These are phyloP conservation scores for Rhodotorula babjevae DNA, from an alignment of 768 basidiomycete species.

Conservation along the genomic window DNA sequence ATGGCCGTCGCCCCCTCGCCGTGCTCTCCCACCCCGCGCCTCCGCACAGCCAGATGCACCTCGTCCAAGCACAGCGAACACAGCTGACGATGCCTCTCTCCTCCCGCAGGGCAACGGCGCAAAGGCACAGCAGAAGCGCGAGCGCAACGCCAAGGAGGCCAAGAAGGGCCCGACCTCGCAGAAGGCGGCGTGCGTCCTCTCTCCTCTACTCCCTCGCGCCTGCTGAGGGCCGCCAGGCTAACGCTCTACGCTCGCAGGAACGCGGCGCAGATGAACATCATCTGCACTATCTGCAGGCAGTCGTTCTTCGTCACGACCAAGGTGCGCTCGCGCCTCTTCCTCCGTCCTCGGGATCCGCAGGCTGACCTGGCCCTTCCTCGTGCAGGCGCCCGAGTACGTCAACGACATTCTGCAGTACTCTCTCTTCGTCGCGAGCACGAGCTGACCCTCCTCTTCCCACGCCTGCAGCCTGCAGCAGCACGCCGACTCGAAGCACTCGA, in stretches of 20 bases:
- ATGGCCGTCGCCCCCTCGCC: no score
- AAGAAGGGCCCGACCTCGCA: conserved; percentile 31
- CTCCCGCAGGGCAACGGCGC: conserved; percentile 30
- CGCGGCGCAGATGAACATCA: conserved; percentile 20
- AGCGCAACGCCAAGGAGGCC: conserved; percentile 12
- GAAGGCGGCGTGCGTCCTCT: conserved; percentile 11
- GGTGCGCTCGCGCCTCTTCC: not conserved
- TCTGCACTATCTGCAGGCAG: conserved; percentile 29
- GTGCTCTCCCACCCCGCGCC: no score
- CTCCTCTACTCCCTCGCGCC: not conserved
- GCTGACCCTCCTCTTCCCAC: not conserved
- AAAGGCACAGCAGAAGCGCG: conserved; percentile 27
- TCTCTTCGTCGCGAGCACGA: not conserved
- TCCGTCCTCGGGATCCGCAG: not conserved
- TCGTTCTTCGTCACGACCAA: conserved; percentile 21
- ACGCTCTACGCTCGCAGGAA: conserved; percentile 8
- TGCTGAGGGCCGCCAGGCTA: no score
- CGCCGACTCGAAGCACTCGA: conserved; percentile 18
- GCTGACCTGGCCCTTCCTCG: not conserved
- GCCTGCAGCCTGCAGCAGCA: conserved; percentile 15
- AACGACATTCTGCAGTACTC: not conserved
- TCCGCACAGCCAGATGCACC: no score
- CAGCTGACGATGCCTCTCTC: no score
- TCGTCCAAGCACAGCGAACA: no score
- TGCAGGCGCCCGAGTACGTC: not conserved